Evolutionary conservation across 2,329 filamentous ascomycete species (phyloP), one percentile per base, ranked within the genome.

Genomic region (Tolypocladium guangdongense): DNA sequence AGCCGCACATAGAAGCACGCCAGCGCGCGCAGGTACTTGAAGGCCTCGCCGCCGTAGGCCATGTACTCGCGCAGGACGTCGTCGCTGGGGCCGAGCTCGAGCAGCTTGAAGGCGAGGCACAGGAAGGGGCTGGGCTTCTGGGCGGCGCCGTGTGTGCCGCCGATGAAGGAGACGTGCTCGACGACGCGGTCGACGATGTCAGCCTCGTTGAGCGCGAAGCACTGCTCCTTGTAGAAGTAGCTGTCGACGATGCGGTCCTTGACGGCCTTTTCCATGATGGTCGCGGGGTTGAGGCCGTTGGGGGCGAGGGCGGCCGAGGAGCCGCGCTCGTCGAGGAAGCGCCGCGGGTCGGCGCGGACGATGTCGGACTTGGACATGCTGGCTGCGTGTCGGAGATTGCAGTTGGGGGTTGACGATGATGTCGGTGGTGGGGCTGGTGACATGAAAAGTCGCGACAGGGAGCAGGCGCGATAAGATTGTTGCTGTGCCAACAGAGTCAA

Each of bases 151-250:
- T 90, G 90, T 6, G 90, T 95, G 60, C 93, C 93, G 58, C 91
- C 93, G 54, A 99, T 81, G 69, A 87, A 93, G 49, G 75, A 79
- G 48, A 99, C 80, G 70, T 85, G 79, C 62, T 92, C 87, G 30
- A 90, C 87, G 0, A 95, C 91, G 59, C 93, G 88, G 72, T 96
- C 89, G 62, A 96, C 86, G 7, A 99, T 76, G 69, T 84, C 81
- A 51, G 82, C 82, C 66, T 86, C 83, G 74, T 97, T 99, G 59
- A 99, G 78, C 43, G 88, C 93, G 71, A 97, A 99, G 69, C 93
- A 96, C 74, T 96, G 91, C 72, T 97, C 93, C 71, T 96, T 96
- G 87, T 90, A 99, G 75, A 96, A 99, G 73, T 96, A 95, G 52
- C 84, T 89, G 66, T 96, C 90, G 61, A 91, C 84, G 70, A 99